Conservation (phyloP, 2,329 filamentous ascomycete species). For the Nigrospora oryzae region DNA sequence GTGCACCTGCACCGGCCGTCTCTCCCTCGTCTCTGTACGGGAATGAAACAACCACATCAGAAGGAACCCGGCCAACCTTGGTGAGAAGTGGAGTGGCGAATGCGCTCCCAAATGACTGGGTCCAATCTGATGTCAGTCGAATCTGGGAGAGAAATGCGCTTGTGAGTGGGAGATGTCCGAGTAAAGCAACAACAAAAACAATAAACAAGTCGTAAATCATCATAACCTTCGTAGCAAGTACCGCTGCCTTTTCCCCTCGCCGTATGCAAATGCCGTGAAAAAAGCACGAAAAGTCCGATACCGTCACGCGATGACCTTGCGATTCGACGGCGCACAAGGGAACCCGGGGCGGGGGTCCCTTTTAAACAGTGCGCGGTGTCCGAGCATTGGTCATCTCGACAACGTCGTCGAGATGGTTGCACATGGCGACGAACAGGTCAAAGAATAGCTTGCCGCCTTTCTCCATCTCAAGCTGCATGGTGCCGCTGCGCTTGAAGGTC, state of each 20-base stretch:
- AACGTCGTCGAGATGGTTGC: conserved; percentile 96
- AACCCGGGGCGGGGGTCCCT: conserved; percentile 14
- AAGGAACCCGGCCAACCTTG: conserved; percentile 41
- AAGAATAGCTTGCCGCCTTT: conserved; percentile 92
- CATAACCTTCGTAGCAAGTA: conserved; percentile 7
- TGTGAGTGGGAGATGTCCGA: conserved; percentile 18
- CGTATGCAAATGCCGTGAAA: conserved; percentile 5
- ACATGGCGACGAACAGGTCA: conserved; percentile 96
- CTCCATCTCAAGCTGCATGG: conserved; percentile 99
- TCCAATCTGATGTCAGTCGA: conserved; percentile 40
- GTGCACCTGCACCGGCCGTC: conserved; percentile 22
- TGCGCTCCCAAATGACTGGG: conserved; percentile 35
- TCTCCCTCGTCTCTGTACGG: conserved; percentile 9
- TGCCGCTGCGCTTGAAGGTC: conserved; percentile 96
- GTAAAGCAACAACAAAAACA: conserved; percentile 18
- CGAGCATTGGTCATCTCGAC: conserved; percentile 71
- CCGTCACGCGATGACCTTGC: background rate
- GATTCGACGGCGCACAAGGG: conserved; percentile 12
- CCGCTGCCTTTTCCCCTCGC: conserved; percentile 5
- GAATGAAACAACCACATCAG: conserved; percentile 25
- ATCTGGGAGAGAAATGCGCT: conserved; percentile 14
- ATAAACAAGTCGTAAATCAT: conserved; percentile 20
- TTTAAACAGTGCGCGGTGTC: conserved; percentile 49
- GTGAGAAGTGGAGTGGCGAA: conserved; percentile 37
- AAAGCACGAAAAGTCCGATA: conserved; percentile 6